These are phyloP conservation scores for Claviceps arundinis DNA, from an alignment of 2,329 filamentous ascomycete species.

Conservation along the genomic window DNA sequence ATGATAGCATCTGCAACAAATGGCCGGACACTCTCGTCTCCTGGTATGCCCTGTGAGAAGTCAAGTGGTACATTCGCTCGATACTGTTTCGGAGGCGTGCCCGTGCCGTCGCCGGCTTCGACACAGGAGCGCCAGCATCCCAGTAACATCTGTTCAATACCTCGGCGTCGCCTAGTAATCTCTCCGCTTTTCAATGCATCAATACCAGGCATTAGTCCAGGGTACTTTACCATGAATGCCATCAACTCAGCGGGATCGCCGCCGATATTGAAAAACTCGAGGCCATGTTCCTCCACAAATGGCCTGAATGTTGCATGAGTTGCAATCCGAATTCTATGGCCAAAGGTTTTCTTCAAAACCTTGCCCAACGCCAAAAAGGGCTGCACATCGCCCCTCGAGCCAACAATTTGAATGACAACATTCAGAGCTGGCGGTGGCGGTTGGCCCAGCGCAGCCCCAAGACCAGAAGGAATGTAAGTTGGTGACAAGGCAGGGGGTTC, in stretches of 20 bases:
- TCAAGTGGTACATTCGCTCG: constrained; percentile 32
- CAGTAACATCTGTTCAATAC: constrained; percentile 66
- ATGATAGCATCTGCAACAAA: constrained; percentile 79
- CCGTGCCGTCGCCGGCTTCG: constrained; percentile 57
- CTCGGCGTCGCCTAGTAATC: constrained; percentile 58
- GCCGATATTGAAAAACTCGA: constrained; percentile 68
- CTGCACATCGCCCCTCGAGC: constrained; percentile 62
- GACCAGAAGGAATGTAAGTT: too few relatives aligned
- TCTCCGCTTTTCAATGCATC: constrained; percentile 63
- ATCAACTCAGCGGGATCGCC: constrained; percentile 64
- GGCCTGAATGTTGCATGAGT: constrained; percentile 56
- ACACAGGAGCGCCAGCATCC: constrained; percentile 82
- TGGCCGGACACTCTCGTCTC: constrained; percentile 35
- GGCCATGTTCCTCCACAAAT: constrained; percentile 55
- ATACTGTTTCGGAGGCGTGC: constrained; percentile 34
- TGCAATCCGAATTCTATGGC: constrained; percentile 60
- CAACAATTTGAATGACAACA: constrained; percentile 49
- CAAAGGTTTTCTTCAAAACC: constrained; percentile 48
- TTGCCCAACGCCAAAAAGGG: constrained; percentile 54
- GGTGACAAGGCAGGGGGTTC: too few relatives aligned
- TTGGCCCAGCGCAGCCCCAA: too few relatives aligned
- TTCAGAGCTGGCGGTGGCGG: too few relatives aligned
- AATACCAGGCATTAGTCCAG: constrained; percentile 71
- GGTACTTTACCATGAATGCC: constrained; percentile 88
- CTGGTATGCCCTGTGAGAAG: constrained; percentile 19